These are phyloP conservation scores for Raphanus hybrid DNA, from an alignment of 441 rosid species.

Conservation along the genomic window DNA sequence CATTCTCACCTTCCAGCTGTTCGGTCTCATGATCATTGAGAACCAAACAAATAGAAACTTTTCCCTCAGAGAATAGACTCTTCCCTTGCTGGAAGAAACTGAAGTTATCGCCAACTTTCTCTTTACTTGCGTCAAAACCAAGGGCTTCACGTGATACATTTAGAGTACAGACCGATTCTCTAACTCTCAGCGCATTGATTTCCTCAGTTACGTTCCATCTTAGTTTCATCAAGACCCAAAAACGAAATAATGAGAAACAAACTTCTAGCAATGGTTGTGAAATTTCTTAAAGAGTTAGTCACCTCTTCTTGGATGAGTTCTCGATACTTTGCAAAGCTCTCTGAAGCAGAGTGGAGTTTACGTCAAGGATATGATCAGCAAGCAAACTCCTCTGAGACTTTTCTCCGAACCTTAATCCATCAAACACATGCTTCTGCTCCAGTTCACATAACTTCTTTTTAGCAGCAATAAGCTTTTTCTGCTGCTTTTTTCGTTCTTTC, in stretches of 20 bases:
- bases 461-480: constrained; percentile 79
- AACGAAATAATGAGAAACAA: constrained; percentile 20
- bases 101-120: constrained; percentile 45
- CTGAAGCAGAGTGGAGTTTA: constrained; percentile 79
- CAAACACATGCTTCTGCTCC: constrained; percentile 89
- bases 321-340: constrained; percentile 67
- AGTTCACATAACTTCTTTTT: constrained; percentile 82
- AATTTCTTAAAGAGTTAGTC: neutral
- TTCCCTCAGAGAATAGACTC: constrained; percentile 62
- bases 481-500: constrained; percentile 84
- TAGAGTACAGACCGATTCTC: constrained; percentile 47
- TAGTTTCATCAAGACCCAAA: constrained; percentile 45
- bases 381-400: constrained; percentile 72
- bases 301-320: constrained; percentile 62
- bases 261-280: neutral
- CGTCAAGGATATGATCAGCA: constrained; percentile 68
- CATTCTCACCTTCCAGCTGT: constrained; percentile 39
- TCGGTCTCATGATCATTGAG: constrained; percentile 42
- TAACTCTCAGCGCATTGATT: constrained; percentile 44
- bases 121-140: constrained; percentile 45
- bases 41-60: constrained; percentile 66
- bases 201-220: constrained; percentile 62
- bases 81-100: constrained; percentile 57
- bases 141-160: constrained; percentile 51
- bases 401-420: constrained; percentile 80